Base-by-base conservation (phyloP, 345 rosid species). In the Reutealis trisperma region DNA sequence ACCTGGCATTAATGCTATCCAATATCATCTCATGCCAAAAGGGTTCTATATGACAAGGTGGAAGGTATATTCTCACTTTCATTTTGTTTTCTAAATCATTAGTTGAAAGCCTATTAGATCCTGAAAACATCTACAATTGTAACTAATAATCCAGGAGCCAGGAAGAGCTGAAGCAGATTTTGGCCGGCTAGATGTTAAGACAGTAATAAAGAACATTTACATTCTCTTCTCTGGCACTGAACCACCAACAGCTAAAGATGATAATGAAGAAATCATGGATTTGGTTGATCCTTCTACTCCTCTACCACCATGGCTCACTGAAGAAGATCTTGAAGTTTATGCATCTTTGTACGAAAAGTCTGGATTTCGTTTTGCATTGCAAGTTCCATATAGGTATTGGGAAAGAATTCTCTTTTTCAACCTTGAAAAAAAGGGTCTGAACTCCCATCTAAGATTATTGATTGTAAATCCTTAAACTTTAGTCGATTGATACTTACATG, bases 21-120 rank as follows among this genome's bases (percentile, higher is more conserved):
- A 49, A 62, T 27, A 3, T 4, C 52, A 84, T 69, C 80, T 74
- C 68, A 59, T 83, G 68, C 88, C 89, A 5, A 72, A 75, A 19
- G 87, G 87, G n/a, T 83, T 83, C 69, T 87, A 85, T 76, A 22
- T 77, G 3, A 25, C 73, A 19, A 79, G 89, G 74, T 87, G 86
- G 87, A 72, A 77, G 87, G 89, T 86, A 79, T 10, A 27, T 22
- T 49, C 10, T 12, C 60, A 11, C 34, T 41, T 71, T 58, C 34
- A 18, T 52, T 44, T 9, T 52, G 32, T 24, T 18, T 41, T 22
- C 42, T 6, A 21, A 52, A 10, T 11, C 30, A 19, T 57, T 19
- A 71, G n/a, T 22, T 42, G 22, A 12, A 32, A 24, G 1, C 4
- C 13, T 47, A 54, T 37, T 37, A 37, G 6, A 7, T 37, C 21